A percentile compares a stretch with the other conserved stretches of the same genome.
These are phyloP conservation scores for Zoysia matrella DNA, from an alignment of 202 grass and related monocot species.

Conservation along the genomic window DNA sequence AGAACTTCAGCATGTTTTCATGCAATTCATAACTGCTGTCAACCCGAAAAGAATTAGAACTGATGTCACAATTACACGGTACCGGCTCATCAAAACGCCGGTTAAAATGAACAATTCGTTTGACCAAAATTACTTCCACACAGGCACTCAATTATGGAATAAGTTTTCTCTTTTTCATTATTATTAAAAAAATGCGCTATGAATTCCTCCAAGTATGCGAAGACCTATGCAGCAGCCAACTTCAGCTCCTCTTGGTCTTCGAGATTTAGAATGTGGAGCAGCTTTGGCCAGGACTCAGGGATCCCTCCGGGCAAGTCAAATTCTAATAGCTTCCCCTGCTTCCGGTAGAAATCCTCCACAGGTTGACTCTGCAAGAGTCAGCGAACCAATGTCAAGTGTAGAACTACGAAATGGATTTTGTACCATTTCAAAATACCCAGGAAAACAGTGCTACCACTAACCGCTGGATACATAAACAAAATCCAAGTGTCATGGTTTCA, in stretches of 20 bases:
- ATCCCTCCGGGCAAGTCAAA: constrained; percentile 91
- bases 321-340: constrained; percentile 73
- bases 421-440: background rate
- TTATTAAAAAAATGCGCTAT: constrained; percentile 58
- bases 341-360: constrained; percentile 55
- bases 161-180: constrained; percentile 45
- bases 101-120: constrained; percentile 33
- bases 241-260: constrained; percentile 74
- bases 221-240: constrained; percentile 42
- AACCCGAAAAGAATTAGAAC: background rate
- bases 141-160: constrained; percentile 29
- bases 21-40: background rate
- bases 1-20: constrained; percentile 20
- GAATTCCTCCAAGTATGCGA: background rate
- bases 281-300: constrained; percentile 84
- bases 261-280: constrained; percentile 74
- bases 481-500: background rate
- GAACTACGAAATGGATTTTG: background rate
- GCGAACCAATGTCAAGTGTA: constrained; percentile 6
- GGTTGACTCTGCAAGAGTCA: constrained; percentile 31
- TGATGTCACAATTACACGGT: constrained; percentile 1
- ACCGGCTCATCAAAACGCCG: constrained; percentile 47
- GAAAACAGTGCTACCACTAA: background rate
- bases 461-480: background rate
- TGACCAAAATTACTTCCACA: constrained; percentile 28